These are phyloP conservation scores for Dichotomocladium elegans DNA, from an alignment of 371 early-diverging fungal genomes.

Conservation along the genomic window DNA sequence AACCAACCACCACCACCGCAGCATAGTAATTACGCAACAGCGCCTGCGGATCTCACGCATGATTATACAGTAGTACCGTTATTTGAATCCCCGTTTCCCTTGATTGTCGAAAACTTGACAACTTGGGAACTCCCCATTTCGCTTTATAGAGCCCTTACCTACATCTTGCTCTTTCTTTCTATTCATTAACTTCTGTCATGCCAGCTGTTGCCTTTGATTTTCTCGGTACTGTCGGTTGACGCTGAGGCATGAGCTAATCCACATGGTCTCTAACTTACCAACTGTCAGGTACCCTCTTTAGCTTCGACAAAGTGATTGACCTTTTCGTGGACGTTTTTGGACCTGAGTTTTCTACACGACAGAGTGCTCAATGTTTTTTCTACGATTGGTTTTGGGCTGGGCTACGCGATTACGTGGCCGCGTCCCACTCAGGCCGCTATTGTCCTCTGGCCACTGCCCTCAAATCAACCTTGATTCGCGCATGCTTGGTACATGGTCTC, in stretches of 20 bases:
- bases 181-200: conserved; percentile 17
- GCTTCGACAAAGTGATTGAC: conserved; percentile 24
- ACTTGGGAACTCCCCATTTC: background rate
- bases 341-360: background rate
- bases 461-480: conserved; percentile 14
- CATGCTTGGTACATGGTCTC: conserved; percentile 10
- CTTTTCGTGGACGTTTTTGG: conserved; percentile 3
- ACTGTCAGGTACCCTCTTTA: conserved; percentile 20
- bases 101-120: too few relatives aligned
- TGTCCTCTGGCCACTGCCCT: conserved; percentile 17
- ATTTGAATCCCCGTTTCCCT: too few relatives aligned
- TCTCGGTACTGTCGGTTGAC: conserved; percentile 25
- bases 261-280: background rate
- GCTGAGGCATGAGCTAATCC: background rate
- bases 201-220: conserved; percentile 41
- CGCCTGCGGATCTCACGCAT: too few relatives aligned
- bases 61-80: too few relatives aligned
- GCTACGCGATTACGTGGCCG: conserved; percentile 28
- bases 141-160: background rate
- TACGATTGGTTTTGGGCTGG: conserved; percentile 22
- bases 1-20: too few relatives aligned
- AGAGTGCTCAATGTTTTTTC: conserved; percentile 12
- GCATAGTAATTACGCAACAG: too few relatives aligned
- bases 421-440: conserved; percentile 34
- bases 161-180: background rate